These are phyloP conservation scores for Fagus sylvatica DNA, from an alignment of 306 rosid species.

Conservation along the genomic window DNA sequence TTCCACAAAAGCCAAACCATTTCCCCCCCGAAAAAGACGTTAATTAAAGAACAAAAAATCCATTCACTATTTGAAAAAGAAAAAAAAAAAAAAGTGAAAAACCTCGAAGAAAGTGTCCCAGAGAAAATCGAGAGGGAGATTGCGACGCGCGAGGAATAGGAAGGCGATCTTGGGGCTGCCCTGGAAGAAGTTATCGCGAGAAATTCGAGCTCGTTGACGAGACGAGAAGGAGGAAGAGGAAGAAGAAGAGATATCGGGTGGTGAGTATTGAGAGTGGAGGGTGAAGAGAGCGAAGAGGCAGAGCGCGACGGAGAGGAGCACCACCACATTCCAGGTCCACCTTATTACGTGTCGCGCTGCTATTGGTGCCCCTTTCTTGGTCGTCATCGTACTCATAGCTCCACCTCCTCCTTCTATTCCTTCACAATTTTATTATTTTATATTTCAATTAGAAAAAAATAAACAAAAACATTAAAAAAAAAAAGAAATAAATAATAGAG, in stretches of 20 bases:
- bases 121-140: conserved; percentile 87
- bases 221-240: conserved; percentile 21
- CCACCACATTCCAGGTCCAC: conserved; percentile 49
- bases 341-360: conserved; percentile 53
- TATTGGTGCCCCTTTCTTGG: conserved; percentile 37
- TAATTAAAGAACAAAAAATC: background rate
- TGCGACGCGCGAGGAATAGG: conserved; percentile 75
- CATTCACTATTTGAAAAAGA: background rate
- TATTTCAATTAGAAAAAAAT: background rate
- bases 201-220: conserved; percentile 34
- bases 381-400: conserved; percentile 31
- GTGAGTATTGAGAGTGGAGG: conserved; percentile 49
- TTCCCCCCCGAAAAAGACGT: background rate
- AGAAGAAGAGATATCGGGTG: conserved; percentile 27
- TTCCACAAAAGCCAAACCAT: background rate
- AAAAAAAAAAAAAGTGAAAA: background rate
- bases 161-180: conserved; percentile 89
- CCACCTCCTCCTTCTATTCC: conserved; percentile 32
- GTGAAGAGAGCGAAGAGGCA: conserved; percentile 55
- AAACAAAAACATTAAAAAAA: background rate
- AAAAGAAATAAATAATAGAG: background rate
- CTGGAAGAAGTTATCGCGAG: conserved; percentile 26
- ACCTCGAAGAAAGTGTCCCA: conserved; percentile 93
- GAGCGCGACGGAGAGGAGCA: conserved; percentile 49
- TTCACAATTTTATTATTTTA: background rate